Base-by-base conservation (phyloP, 441 rosid species). In the Mallotus repandus region DNA sequence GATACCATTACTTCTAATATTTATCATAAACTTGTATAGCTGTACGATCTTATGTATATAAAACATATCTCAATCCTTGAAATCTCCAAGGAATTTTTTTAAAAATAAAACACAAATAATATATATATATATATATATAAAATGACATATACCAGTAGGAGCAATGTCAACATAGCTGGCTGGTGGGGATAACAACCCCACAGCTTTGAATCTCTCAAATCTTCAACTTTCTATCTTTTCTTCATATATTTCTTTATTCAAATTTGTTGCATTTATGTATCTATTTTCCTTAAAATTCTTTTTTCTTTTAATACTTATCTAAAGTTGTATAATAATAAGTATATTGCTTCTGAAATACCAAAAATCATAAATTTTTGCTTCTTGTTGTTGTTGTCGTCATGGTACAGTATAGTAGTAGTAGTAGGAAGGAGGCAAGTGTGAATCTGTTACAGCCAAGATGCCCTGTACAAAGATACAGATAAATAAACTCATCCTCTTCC, bases 131-230 rank as follows among this genome's bases (percentile, higher is more conserved):
- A 65, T 21, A 21, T 21, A 65, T 65, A 11, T 9, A 11, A 35
- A 32, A 29, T 0, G 16, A 29, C 53, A 21, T 48, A 14, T 0
- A 32, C 4, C 1, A 54, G 74, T 79, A 63, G 88, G 83, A 83
- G 87, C 74, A 74, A 83, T 77, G 84, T 83, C 89, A 83, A 84
- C 85, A 79, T 84, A 83, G 89, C 87, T 84, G 87, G 86, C 81
- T 73, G 86, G 87, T 84, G 85, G 83, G 85, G 80, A 79, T 70
- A 45, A 58, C 78, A 72, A 74, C 88, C 82, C 79, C 86, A 80
- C 85, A 77, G 67, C 77, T 76, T 75, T 74, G 79, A 87, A 78
- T 81, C 74, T 75, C 80, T 48, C 52, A 41, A 0, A 63, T 55
- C 32, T 21, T 54, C 64, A 48, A 46, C 67, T 60, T 70, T 70